phyloP scores from a whole-genome alignment of 345 rosid genomes.

The Salix viminalis region DNA sequence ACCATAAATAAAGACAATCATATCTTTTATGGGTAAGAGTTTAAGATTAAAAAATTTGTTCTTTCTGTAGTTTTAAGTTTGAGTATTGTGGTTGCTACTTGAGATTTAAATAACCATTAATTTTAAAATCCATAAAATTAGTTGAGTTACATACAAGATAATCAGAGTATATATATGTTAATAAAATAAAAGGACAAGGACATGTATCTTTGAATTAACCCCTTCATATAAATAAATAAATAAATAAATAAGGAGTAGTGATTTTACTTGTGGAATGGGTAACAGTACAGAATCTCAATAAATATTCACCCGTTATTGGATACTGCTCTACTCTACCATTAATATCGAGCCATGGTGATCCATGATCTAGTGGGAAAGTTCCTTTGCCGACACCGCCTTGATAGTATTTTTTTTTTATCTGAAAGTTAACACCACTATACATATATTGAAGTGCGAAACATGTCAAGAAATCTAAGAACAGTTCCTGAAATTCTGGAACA shows the following conservation, averaged over 20 bases:
- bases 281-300: constrained; percentile 3
- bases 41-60: too few species aligned
- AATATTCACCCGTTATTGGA: constrained; percentile 8
- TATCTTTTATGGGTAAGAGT: too few species aligned
- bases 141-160: fast-evolving
- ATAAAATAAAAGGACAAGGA: background rate
- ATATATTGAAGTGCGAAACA: constrained; percentile 12
- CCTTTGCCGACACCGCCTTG: constrained; percentile 35
- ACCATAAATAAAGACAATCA: too few species aligned
- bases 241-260: too few species aligned
- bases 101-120: too few species aligned
- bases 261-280: background rate
- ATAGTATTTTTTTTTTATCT: background rate
- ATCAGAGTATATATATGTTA: too few species aligned
- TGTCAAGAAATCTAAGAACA: constrained; percentile 15
- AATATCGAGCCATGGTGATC: background rate
- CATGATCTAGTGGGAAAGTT: constrained; percentile 4
- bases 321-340: background rate
- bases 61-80: too few species aligned
- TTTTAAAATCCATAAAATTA: too few species aligned
- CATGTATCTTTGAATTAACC: too few species aligned
- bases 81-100: too few species aligned
- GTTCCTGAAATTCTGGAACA: constrained; percentile 22
- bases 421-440: background rate
- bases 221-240: too few species aligned